Evolutionary conservation across 2,329 filamentous ascomycete genomes (phyloP), one percentile per base, ranked within the genome.

Genomic region (Onygena corvina): DNA sequence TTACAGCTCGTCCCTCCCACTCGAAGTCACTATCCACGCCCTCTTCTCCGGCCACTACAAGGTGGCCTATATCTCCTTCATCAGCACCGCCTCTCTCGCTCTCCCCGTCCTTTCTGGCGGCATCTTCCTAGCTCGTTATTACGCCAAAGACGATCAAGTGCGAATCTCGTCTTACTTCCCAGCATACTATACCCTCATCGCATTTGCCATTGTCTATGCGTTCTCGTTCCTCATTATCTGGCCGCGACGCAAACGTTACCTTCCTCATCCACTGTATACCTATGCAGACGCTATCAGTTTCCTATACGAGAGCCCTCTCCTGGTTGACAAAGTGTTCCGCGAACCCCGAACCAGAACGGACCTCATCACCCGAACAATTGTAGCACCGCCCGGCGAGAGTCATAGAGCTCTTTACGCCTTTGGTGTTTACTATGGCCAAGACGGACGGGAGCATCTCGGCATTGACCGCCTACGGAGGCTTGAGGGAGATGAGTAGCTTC

Each of bases 211-310:
- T 20, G 65, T 94, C 20, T 90, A 84, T 66, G 71, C 81, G 8
- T 56, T 79, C n/a, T 79, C 75, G 9, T 71, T 90, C 46, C 61
- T 77, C 35, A 65, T 77, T 4, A 67, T 86, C 50, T 68, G 84
- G 57, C 83, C 83, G 0, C 67, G 71, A 9, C 75, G 84, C 11
- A 67, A 71, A 35, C 70, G 74, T 33, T 78, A 81, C 35, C 75
- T 94, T 1, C 86, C 87, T 0, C 87, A 93, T 61, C 74, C 75
- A 3, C 80, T 85, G 34, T 77, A 75, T 52, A 86, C 77, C 42
- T 72, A 93, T 14, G 84, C 84, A 1, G 86, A 89, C 61, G 72
- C 89, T 18, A 76, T 93, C 57, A 83, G 80, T 60, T 89, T 90
- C 62, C 72, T 90, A 35, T 80, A 85, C 52, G 81, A 82, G 56